phyloP scores from a whole-genome alignment of 1,284 basidiomycete genomes.

The Austroboletus niveus region DNA sequence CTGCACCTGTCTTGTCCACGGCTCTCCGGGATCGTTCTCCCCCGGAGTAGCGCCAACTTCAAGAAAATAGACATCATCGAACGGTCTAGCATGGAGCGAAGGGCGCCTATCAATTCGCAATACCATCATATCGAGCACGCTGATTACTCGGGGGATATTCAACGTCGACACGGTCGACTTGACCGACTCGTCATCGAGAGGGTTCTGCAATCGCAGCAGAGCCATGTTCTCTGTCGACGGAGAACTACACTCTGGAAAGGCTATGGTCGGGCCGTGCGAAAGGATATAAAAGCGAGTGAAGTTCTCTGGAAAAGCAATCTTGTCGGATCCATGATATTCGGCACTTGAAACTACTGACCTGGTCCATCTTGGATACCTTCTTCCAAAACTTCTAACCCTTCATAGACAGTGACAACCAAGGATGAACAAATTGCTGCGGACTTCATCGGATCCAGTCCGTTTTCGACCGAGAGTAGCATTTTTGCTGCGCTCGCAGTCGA shows the following conservation, averaged over 20 bases:
- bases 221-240: slow-evolving; percentile 31
- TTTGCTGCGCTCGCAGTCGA: slow-evolving; percentile 73
- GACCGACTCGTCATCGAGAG: background rate
- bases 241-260: slow-evolving; percentile 21
- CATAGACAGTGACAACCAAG: slow-evolving; percentile 56
- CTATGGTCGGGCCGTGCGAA: slow-evolving; percentile 33
- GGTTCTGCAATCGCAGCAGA: slow-evolving; percentile 37
- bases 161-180: background rate
- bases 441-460: slow-evolving; percentile 37
- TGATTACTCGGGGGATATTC: slow-evolving; percentile 18
- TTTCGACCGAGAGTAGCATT: slow-evolving; percentile 37
- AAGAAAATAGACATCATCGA: slow-evolving; percentile 59
- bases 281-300: slow-evolving; percentile 64
- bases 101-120: slow-evolving; percentile 68
- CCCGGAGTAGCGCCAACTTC: slow-evolving; percentile 39
- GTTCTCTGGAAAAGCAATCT: slow-evolving; percentile 44
- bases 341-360: slow-evolving; percentile 35
- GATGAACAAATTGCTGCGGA: slow-evolving; percentile 74
- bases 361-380: slow-evolving; percentile 63
- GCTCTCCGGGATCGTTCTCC: slow-evolving; percentile 6
- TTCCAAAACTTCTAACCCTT: slow-evolving; percentile 53
- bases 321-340: background rate
- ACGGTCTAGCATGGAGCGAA: slow-evolving; percentile 43
- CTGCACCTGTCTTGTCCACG: slow-evolving; percentile 23
- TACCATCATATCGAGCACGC: slow-evolving; percentile 24